Percentiles rank a stretch among this genome's conserved stretches.
These are phyloP conservation scores for Vanrija sp. DNA, from an alignment of 1,284 basidiomycete species.

Conservation along the genomic window DNA sequence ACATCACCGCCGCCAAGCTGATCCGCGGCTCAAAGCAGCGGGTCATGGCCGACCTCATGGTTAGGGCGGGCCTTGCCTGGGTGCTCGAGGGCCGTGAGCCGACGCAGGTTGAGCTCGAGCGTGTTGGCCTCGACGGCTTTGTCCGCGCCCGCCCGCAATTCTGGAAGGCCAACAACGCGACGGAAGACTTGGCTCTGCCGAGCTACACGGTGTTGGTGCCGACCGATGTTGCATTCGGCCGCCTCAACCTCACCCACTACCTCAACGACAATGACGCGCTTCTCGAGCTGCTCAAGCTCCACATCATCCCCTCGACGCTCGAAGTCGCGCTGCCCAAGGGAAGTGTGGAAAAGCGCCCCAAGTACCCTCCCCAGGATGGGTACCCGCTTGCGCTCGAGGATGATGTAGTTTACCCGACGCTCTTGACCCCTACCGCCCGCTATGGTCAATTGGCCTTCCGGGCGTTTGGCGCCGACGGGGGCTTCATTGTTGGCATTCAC, in stretches of 20 bases:
- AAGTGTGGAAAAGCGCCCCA: not conserved
- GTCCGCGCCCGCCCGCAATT: conserved; percentile 8
- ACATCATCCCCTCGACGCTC: conserved; percentile 65
- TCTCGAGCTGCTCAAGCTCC: conserved; percentile 72
- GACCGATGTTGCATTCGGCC: conserved; percentile 84
- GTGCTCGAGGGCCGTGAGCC: conserved; percentile 78
- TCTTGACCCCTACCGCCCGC: conserved; percentile 59
- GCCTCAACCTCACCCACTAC: conserved; percentile 77
- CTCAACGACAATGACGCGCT: conserved; percentile 62
- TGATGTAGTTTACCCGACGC: conserved; percentile 66
- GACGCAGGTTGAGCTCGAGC: conserved; percentile 53
- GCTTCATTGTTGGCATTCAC: conserved; percentile 81
- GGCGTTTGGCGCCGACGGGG: conserved; percentile 47
- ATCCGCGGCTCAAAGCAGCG: conserved; percentile 78
- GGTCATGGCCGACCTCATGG: conserved; percentile 81
- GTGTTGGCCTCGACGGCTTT: conserved; percentile 43
- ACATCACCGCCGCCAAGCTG: conserved; percentile 82
- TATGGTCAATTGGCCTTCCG: conserved; percentile 82
- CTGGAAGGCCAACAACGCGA: not conserved
- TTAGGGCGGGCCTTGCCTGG: conserved; percentile 82
- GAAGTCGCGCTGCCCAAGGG: conserved; percentile 4
- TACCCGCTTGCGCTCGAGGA: conserved; percentile 69
- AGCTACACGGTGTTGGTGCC: conserved; percentile 81
- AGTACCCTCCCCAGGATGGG: conserved; percentile 31
- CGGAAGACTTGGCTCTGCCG: conserved; percentile 39